Percentiles rank a stretch among this genome's conserved stretches.
phyloP scores from a whole-genome alignment of 2,329 filamentous ascomycete genomes.

The Rhexocercosporidium sp. region DNA sequence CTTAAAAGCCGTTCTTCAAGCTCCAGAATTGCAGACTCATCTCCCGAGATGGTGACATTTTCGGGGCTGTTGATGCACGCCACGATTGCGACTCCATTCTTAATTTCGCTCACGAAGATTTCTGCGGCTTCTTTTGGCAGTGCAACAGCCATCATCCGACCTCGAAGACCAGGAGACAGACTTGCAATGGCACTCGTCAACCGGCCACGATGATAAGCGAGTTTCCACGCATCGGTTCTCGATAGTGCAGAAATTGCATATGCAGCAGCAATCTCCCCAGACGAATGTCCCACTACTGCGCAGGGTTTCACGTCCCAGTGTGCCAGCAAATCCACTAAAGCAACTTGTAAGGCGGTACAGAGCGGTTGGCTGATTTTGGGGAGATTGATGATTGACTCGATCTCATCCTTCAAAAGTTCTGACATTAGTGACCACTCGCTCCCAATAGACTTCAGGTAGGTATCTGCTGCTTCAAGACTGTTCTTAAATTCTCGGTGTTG shows the following conservation, averaged over 20 bases:
- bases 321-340: conserved; percentile 36
- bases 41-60: conserved; percentile 36
- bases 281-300: conserved; percentile 40
- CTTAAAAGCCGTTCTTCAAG: conserved; percentile 19
- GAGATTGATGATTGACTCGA: conserved; percentile 25
- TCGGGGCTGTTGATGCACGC: conserved; percentile 42
- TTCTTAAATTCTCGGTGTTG: conserved; percentile 44
- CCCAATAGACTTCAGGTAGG: conserved; percentile 45
- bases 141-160: conserved; percentile 60
- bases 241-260: conserved; percentile 39
- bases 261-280: conserved; percentile 46
- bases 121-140: conserved; percentile 27
- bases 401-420: conserved; percentile 9
- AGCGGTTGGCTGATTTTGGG: conserved; percentile 31
- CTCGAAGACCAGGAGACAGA: conserved; percentile 38
- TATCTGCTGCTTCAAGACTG: conserved; percentile 42
- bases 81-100: conserved; percentile 34
- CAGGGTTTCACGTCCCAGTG: conserved; percentile 28
- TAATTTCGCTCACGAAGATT: background rate
- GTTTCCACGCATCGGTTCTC: conserved; percentile 18
- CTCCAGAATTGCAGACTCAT: conserved; percentile 22
- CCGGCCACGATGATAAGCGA: conserved; percentile 33
- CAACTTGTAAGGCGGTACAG: conserved; percentile 39
- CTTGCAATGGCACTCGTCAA: background rate
- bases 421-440: conserved; percentile 32